Evolutionary conservation across 306 rosid species (phyloP).

Genomic region (Mucuna pruriens): DNA sequence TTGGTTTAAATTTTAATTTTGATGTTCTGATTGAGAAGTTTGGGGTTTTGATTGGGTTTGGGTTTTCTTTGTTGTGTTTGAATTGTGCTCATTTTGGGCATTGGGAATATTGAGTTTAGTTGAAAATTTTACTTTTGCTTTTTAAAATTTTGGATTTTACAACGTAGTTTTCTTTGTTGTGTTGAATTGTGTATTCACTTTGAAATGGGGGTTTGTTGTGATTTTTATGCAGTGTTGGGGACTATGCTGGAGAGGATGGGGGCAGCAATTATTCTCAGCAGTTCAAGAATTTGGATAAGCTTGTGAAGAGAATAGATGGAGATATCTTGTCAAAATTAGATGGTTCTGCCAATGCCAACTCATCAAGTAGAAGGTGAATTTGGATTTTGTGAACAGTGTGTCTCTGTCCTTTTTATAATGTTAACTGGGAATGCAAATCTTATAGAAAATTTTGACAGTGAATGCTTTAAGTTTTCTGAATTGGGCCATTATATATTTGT

Average conservation of each 20-base stretch:
- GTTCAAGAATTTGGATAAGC: constrained; percentile 71
- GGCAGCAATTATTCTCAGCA: constrained; percentile 68
- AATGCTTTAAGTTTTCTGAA: constrained; percentile 17
- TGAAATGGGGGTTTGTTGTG: not conserved
- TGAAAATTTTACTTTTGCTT: not conserved
- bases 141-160: not conserved
- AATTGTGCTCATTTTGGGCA: not conserved
- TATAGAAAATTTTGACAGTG: not conserved
- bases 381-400: not conserved
- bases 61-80: not conserved
- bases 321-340: constrained; percentile 63
- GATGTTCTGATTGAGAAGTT: not conserved
- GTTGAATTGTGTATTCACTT: constrained; percentile 21
- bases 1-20: not conserved
- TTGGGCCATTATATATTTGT: not conserved
- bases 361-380: constrained; percentile 61
- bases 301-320: constrained; percentile 58
- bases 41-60: not conserved
- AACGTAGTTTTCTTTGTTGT: constrained; percentile 3
- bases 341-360: constrained; percentile 53
- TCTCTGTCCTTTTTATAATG: not conserved
- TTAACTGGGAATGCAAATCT: not conserved
- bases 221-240: constrained; percentile 60
- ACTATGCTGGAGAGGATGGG: constrained; percentile 60
- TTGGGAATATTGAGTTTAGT: not conserved